Percentiles rank a stretch among this genome's conserved stretches.
These are phyloP conservation scores for Periconia sp. DNA, from an alignment of 2,329 filamentous ascomycete species.

Conservation along the genomic window DNA sequence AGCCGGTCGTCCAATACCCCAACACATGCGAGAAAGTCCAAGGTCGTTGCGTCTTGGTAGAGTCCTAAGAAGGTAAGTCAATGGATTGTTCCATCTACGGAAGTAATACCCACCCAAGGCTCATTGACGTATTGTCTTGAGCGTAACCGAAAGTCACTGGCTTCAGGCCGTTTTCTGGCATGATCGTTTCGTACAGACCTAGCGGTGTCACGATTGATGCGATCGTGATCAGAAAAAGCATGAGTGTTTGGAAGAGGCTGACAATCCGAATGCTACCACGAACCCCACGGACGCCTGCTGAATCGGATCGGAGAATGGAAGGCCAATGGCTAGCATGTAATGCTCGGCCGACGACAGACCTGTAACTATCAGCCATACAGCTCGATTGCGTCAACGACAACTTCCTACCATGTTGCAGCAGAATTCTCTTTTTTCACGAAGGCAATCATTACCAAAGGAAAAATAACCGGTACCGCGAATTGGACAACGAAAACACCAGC, in stretches of 20 bases:
- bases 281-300: slow-evolving; percentile 39
- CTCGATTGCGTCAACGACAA: slow-evolving; percentile 32
- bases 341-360: slow-evolving; percentile 44
- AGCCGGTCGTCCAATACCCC: slow-evolving; percentile 39
- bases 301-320: slow-evolving; percentile 48
- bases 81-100: not conserved
- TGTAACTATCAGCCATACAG: slow-evolving; percentile 43
- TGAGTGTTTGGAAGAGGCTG: slow-evolving; percentile 31
- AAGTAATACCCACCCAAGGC: slow-evolving; percentile 10
- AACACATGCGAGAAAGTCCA: slow-evolving; percentile 45
- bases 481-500: slow-evolving; percentile 40
- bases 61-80: slow-evolving; percentile 9
- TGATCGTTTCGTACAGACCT: slow-evolving; percentile 50
- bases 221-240: slow-evolving; percentile 44
- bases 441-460: slow-evolving; percentile 17
- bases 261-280: slow-evolving; percentile 34
- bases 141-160: slow-evolving; percentile 46
- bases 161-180: slow-evolving; percentile 18
- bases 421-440: slow-evolving; percentile 14
- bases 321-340: slow-evolving; percentile 54
- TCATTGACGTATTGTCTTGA: slow-evolving; percentile 46
- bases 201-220: slow-evolving; percentile 55
- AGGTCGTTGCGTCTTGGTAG: slow-evolving; percentile 18
- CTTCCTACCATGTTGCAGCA: slow-evolving; percentile 17
- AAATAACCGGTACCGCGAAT: slow-evolving; percentile 9